These are phyloP conservation scores for Lepidium aucheri DNA, from an alignment of 345 rosid species.

Conservation along the genomic window DNA sequence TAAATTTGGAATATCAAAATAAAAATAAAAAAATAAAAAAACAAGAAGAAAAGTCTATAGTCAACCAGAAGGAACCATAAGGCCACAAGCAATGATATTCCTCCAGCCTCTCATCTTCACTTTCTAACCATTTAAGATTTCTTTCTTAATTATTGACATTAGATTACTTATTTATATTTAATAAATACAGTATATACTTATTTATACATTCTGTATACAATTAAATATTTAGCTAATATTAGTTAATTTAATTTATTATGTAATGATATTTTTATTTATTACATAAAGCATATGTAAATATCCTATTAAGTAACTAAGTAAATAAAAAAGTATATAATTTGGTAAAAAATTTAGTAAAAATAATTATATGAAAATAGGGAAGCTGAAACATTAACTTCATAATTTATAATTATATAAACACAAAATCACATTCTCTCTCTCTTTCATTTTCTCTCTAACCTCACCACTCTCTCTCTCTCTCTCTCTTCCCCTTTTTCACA, in stretches of 20 bases:
- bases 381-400: conserved; percentile 25
- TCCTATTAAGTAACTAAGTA: background rate
- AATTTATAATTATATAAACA: conserved; percentile 2
- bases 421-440: background rate
- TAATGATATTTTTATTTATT: background rate
- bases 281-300: background rate
- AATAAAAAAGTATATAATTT: background rate
- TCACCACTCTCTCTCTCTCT: conserved; percentile 19
- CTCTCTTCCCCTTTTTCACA: conserved; percentile 31
- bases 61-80: conserved; percentile 29
- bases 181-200: background rate
- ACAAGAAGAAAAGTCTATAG: conserved; percentile 25
- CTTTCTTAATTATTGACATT: background rate
- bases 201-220: conserved; percentile 10
- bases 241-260: background rate
- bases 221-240: background rate
- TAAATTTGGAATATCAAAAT: conserved; percentile 11
- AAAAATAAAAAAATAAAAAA: background rate
- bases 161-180: background rate
- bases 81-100: conserved; percentile 30
- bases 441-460: conserved; percentile 17
- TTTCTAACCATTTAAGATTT: conserved; percentile 25
- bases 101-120: conserved; percentile 18
- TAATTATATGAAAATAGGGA: background rate
- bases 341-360: no score